A percentile compares a stretch with the other conserved stretches of the same genome.
Evolutionary conservation across 495 filamentous ascomycete species (phyloP).

Genomic region (Mytilinidion resinicola): DNA sequence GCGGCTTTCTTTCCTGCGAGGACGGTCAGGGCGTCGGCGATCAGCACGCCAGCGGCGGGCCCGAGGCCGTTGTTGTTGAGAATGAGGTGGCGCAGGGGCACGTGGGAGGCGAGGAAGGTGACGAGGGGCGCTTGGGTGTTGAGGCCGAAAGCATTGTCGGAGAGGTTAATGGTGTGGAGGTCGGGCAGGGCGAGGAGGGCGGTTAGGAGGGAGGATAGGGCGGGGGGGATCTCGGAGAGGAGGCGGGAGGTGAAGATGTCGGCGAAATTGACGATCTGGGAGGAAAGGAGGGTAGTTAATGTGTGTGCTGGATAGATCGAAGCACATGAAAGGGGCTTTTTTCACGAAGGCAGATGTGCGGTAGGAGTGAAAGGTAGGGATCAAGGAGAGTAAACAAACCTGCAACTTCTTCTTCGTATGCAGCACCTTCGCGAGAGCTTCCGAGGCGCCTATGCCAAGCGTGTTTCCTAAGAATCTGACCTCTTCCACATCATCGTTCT

Average conservation of each 20-base stretch:
- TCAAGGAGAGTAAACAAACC: constrained; percentile 38
- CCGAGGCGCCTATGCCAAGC: constrained; percentile 77
- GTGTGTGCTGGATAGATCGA: background rate
- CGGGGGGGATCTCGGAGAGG: constrained; percentile 86
- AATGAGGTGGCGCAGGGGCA: constrained; percentile 82
- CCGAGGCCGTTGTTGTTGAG: constrained; percentile 99
- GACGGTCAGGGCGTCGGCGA: constrained; percentile 69
- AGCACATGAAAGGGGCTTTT: too few species aligned
- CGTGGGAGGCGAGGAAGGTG: constrained; percentile 77
- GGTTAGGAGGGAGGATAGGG: constrained; percentile 75
- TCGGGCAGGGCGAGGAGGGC: constrained; percentile 75
- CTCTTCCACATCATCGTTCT: constrained; percentile 70
- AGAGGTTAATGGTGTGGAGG: constrained; percentile 87
- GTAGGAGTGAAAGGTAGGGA: too few species aligned
- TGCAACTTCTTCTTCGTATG: constrained; percentile 71
- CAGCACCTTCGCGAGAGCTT: constrained; percentile 72
- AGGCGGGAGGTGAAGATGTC: constrained; percentile 97
- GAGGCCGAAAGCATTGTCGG: constrained; percentile 95
- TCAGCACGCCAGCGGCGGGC: constrained; percentile 74
- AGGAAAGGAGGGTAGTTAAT: background rate
- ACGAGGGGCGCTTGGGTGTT: constrained; percentile 57
- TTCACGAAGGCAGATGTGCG: too few species aligned
- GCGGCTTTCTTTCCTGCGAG: constrained; percentile 78
- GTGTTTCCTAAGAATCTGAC: constrained; percentile 84
- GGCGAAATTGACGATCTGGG: constrained; percentile 75